Evolutionary conservation across 768 basidiomycete species (phyloP).

Genomic region (Postia placenta): DNA sequence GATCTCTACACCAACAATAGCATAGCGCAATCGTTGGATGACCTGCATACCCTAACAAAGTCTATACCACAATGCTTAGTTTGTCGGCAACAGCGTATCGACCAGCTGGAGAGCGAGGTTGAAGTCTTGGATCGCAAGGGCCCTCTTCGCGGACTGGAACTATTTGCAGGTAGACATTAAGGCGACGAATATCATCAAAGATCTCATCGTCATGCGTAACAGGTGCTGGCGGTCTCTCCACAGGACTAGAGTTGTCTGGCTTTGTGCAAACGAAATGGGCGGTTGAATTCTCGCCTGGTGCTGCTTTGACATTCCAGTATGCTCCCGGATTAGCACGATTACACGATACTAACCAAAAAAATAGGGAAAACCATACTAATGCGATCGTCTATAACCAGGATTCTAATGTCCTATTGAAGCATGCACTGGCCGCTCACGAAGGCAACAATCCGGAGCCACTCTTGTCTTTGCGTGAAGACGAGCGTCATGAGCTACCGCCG

Average conservation of each 20-base stretch:
- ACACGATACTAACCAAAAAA: constrained; percentile 1
- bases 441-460: constrained; percentile 36
- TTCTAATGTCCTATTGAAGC: constrained; percentile 50
- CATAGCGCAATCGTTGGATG: constrained; percentile 11
- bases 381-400: constrained; percentile 61
- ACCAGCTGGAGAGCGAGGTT: constrained; percentile 16
- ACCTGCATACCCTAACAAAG: background rate
- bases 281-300: constrained; percentile 57
- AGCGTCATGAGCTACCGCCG: constrained; percentile 24
- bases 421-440: constrained; percentile 44
- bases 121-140: constrained; percentile 31
- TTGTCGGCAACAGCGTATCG: background rate
- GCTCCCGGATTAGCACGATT: constrained; percentile 10
- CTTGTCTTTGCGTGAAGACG: constrained; percentile 30
- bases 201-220: background rate
- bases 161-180: constrained; percentile 52
- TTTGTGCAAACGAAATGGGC: constrained; percentile 65
- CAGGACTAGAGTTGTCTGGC: constrained; percentile 56
- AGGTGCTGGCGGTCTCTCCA: constrained; percentile 75
- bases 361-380: constrained; percentile 56
- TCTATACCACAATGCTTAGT: background rate
- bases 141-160: constrained; percentile 53
- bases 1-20: constrained; percentile 24
- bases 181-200: background rate
- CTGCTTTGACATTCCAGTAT: constrained; percentile 60